Conservation (phyloP, 1,139 yeast genomes). For the Yamadazyma spencermartinsiae region DNA sequence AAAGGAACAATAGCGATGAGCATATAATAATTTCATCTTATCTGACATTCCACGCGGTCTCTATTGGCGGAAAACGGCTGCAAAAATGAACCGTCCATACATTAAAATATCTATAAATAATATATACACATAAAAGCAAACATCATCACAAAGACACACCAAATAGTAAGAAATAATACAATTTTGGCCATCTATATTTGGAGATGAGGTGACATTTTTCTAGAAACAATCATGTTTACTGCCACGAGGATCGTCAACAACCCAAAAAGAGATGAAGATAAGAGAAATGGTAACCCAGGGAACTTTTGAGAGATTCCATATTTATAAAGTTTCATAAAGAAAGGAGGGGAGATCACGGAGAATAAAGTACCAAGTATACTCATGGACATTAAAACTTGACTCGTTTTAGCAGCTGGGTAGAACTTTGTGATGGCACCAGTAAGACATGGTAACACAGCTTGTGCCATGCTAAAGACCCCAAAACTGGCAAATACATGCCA, state of each 20-base stretch:
- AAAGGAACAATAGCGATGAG: not conserved
- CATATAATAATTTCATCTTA: not conserved
- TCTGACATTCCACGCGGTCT: not conserved
- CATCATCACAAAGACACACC: not conserved
- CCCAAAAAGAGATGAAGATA: not conserved
- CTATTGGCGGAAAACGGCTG: slow-evolving; percentile 1
- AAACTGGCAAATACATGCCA: not conserved
- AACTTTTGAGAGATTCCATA: slow-evolving; percentile 7
- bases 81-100: slow-evolving; percentile 1
- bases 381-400: slow-evolving; percentile 12
- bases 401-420: slow-evolving; percentile 9
- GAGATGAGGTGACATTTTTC: too few species aligned
- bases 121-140: too few species aligned
- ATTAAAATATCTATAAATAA: too few species aligned
- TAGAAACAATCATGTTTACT: not conserved
- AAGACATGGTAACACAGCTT: slow-evolving; percentile 3
- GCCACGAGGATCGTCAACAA: slow-evolving; percentile 1
- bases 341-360: slow-evolving; percentile 21
- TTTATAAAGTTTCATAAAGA: slow-evolving; percentile 25
- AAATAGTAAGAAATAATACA: not conserved
- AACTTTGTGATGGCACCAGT: slow-evolving; percentile 11
- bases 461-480: not conserved
- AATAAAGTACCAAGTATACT: slow-evolving; percentile 16
- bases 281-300: slow-evolving; percentile 9
- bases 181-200: too few species aligned